Percentiles rank a stretch among this genome's conserved stretches.
Evolutionary conservation across 768 basidiomycete species (phyloP).

Genomic region (Mycena filopes): DNA sequence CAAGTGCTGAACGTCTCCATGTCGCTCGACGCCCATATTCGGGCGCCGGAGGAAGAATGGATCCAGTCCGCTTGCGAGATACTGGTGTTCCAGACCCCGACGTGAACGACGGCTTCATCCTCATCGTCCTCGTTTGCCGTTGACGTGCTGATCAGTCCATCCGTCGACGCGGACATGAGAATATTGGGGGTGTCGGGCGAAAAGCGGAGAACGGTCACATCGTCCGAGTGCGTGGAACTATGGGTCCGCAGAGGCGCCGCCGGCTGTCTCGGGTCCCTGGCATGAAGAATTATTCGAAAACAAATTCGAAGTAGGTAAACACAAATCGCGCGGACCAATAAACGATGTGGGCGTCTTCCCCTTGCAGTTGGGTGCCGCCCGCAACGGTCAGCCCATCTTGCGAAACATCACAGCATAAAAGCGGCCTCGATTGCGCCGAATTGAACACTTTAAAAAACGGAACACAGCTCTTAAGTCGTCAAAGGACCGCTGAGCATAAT

Average conservation of each 20-base stretch:
- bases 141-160: conserved; percentile 82
- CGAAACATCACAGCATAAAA: conserved; percentile 79
- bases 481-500: conserved; percentile 35
- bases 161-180: conserved; percentile 85
- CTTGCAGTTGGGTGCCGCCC: conserved; percentile 84
- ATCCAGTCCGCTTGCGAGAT: conserved; percentile 83
- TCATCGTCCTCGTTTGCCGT: conserved; percentile 83
- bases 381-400: conserved; percentile 77
- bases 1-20: conserved; percentile 95
- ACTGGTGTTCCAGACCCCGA: conserved; percentile 90
- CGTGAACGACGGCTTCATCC: conserved; percentile 83
- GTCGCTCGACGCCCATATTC: conserved; percentile 88
- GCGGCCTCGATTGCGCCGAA: conserved; percentile 51
- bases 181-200: conserved; percentile 52
- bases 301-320: background rate
- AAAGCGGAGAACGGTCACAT: conserved; percentile 83
- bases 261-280: conserved; percentile 89
- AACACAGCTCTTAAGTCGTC: conserved; percentile 50
- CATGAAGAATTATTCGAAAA: background rate
- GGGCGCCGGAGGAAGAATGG: conserved; percentile 43
- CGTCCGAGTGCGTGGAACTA: conserved; percentile 91
- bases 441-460: conserved; percentile 56
- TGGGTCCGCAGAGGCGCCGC: conserved; percentile 77
- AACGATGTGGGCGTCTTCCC: conserved; percentile 83
- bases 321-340: conserved; percentile 70